Evolutionary conservation across 345 rosid genomes (phyloP).

Genomic region (Adansonia digitata): DNA sequence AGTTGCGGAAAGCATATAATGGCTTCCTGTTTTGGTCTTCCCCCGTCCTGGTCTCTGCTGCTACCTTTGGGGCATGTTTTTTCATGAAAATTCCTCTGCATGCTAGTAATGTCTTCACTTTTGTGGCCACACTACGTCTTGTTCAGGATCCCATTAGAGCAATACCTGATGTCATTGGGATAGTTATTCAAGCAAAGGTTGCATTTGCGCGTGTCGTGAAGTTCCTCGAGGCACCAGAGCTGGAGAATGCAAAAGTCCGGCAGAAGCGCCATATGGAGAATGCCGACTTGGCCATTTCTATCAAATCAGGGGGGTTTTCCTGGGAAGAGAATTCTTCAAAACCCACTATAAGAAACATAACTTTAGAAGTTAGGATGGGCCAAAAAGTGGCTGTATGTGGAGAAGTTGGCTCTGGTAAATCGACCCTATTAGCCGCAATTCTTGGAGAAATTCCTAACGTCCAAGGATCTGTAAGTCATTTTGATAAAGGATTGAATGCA

Average conservation of each 20-base stretch:
- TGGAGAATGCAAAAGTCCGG: conserved; percentile 46
- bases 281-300: conserved; percentile 30
- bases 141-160: conserved; percentile 83
- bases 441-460: conserved; percentile 79
- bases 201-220: conserved; percentile 69
- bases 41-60: conserved; percentile 82
- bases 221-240: conserved; percentile 90
- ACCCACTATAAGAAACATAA: conserved; percentile 59
- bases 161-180: conserved; percentile 85
- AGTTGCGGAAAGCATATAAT: conserved; percentile 64
- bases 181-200: conserved; percentile 83
- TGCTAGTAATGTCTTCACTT: conserved; percentile 88
- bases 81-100: conserved; percentile 65
- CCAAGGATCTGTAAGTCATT: conserved; percentile 60
- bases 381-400: conserved; percentile 89
- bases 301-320: conserved; percentile 63
- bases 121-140: conserved; percentile 80
- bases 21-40: conserved; percentile 79
- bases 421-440: conserved; percentile 84
- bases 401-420: conserved; percentile 97
- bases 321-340: conserved; percentile 64
- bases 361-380: conserved; percentile 49
- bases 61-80: conserved; percentile 84
- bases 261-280: conserved; percentile 27
- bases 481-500: background rate